Percentiles rank a stretch among this genome's conserved stretches.
Conservation (phyloP, 768 basidiomycete genomes). For the Kwoniella mangroviensis region DNA sequence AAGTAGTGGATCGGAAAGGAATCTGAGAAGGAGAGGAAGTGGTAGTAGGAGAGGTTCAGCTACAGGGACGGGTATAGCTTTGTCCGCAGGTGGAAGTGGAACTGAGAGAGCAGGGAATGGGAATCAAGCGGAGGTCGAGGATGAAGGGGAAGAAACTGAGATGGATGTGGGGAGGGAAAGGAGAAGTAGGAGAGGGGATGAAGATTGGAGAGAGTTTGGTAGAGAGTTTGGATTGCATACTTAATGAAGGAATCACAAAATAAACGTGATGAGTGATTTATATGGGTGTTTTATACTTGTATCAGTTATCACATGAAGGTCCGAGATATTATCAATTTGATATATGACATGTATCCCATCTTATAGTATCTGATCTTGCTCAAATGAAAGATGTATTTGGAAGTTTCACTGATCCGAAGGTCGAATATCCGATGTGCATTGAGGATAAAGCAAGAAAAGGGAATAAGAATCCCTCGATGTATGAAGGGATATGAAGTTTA, state of each 20-base stretch:
- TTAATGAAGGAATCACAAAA: background rate
- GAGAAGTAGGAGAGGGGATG: background rate
- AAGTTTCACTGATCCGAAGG: too few relatives aligned
- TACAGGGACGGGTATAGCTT: background rate
- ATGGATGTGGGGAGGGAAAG: background rate
- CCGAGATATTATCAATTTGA: background rate
- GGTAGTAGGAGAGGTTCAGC: background rate
- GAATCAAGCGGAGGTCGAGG: background rate
- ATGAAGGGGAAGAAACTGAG: slow-evolving; percentile 2
- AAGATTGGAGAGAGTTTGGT: slow-evolving; percentile 13
- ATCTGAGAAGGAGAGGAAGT: background rate
- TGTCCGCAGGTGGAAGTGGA: background rate
- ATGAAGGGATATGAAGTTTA: too few relatives aligned
- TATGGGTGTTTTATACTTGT: too few relatives aligned
- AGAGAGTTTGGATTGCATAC: slow-evolving; percentile 14
- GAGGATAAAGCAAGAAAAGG: too few relatives aligned
- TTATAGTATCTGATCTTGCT: background rate
- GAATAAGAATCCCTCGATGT: too few relatives aligned
- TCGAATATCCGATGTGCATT: too few relatives aligned
- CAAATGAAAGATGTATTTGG: background rate
- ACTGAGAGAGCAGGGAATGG: background rate
- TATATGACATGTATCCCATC: slow-evolving; percentile 1
- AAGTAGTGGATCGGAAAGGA: background rate
- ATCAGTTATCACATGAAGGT: background rate
- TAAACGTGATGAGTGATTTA: too few relatives aligned